Percentiles rank a stretch among this genome's conserved stretches.
Evolutionary conservation across 1,139 yeast species (phyloP).

Genomic region (Lizanozyma gosingica): DNA sequence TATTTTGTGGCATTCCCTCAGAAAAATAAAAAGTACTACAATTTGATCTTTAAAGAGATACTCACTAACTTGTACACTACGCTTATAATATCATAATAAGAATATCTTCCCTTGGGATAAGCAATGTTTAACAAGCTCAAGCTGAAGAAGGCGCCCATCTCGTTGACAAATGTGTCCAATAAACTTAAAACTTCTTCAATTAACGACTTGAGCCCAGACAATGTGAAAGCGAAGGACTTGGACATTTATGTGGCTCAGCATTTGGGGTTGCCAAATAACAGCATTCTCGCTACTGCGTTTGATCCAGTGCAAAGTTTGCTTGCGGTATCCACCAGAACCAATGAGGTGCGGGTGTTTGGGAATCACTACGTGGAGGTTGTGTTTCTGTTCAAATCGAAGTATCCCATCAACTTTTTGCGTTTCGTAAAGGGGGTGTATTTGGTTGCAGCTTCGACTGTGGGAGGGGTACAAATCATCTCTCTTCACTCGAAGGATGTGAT

Average conservation of each 20-base stretch:
- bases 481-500: slow-evolving; percentile 54
- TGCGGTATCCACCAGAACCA: slow-evolving; percentile 68
- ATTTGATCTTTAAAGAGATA: too few relatives aligned
- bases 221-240: slow-evolving; percentile 28
- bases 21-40: too few relatives aligned
- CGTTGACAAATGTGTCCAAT: slow-evolving; percentile 44
- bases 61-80: too few relatives aligned
- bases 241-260: slow-evolving; percentile 27
- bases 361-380: slow-evolving; percentile 74
- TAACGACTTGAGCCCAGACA: slow-evolving; percentile 19
- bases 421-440: slow-evolving; percentile 78
- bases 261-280: slow-evolving; percentile 28
- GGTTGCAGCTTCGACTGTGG: slow-evolving; percentile 52
- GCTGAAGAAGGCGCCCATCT: slow-evolving; percentile 37
- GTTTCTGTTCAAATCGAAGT: slow-evolving; percentile 42
- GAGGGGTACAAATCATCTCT: slow-evolving; percentile 58
- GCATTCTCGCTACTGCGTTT: slow-evolving; percentile 57
- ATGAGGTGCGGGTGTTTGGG: slow-evolving; percentile 74
- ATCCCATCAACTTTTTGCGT: slow-evolving; percentile 45
- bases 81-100: too few relatives aligned
- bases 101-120: too few relatives aligned
- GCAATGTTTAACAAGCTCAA: slow-evolving; percentile 43
- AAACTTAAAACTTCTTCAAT: slow-evolving; percentile 33
- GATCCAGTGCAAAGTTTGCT: slow-evolving; percentile 85
- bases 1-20: too few relatives aligned